Evolutionary conservation across 208 protist genomes (phyloP), one percentile per base, ranked within the genome.

Genomic region (Phytomonas sp.): DNA sequence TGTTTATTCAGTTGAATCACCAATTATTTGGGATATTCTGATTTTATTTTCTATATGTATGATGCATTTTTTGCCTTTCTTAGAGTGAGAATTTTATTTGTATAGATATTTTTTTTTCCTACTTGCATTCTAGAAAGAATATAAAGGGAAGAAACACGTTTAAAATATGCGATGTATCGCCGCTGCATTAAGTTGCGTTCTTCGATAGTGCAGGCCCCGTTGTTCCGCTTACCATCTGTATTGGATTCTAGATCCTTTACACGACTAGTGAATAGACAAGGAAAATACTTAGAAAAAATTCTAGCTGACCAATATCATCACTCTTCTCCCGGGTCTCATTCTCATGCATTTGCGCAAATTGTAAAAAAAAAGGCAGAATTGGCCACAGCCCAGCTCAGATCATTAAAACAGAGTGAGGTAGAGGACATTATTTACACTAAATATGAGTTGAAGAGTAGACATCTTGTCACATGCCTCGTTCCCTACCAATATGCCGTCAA

Each of bases 401-500:
- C 75, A 60, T 67, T 96, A 60, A 76, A 66, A 26, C 65, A 86
- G 40, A 77, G 74, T 31, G 88, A 92, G 30, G 87, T 96, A 2
- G 86, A 94, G 71, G 34, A 65, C 16, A 70, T 80, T 36, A 77
- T 82, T 32, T 81, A 32, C 71, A 36, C 65, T 34, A 84, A 89
- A 75, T 84, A 92, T 66, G 79, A 78, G 12, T 73, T 94, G 14
- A 75, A 75, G 7, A 76, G 83, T 56, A 75, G 88, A 23, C 87
- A 86, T 8, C 34, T 93, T 33, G 77, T 82, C 30, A 96, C 92
- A 0, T 94, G 87, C 70, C 71, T 96, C 40, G 92, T 96, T n/a
- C 92, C 92, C 23, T 96, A 94, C 73, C 87, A 89, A 63, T 29
- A 91, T 0, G 92, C 66, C 0, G 86, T 78, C 29, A 94, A 96